Evolutionary conservation across 129 eudicot species (phyloP).

Genomic region (Calendula officinalis): DNA sequence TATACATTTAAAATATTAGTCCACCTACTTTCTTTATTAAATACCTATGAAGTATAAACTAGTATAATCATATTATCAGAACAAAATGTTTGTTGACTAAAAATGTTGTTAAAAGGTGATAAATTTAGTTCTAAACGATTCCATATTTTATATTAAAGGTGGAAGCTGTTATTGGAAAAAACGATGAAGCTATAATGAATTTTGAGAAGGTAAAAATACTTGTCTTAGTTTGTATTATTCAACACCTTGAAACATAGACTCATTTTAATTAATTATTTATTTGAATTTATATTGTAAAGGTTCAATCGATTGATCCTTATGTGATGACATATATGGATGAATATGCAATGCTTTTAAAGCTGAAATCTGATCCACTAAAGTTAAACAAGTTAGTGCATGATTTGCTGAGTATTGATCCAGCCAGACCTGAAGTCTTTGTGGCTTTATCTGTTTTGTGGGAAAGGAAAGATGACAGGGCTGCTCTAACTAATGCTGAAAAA

Average conservation of each 20-base stretch:
- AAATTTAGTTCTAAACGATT: constrained; percentile 13
- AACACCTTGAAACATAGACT: constrained; percentile 16
- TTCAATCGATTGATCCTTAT: constrained; percentile 86
- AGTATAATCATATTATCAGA: too few species aligned
- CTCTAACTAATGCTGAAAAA: constrained; percentile 81
- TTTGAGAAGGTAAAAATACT: constrained; percentile 73
- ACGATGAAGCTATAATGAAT: constrained; percentile 76
- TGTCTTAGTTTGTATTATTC: constrained; percentile 9
- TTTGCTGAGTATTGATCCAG: constrained; percentile 70
- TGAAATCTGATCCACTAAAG: constrained; percentile 69
- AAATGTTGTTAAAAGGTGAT: too few species aligned
- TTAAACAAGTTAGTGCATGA: constrained; percentile 90
- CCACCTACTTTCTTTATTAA: background rate
- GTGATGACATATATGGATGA: constrained; percentile 93
- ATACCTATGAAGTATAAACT: background rate
- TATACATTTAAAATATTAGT: background rate
- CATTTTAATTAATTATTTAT: background rate
- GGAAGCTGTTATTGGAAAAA: constrained; percentile 86
- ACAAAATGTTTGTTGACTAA: too few species aligned
- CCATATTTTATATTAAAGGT: constrained; percentile 51
- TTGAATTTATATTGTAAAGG: constrained; percentile 43
- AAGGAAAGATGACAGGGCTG: constrained; percentile 93
- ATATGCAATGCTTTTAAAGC: constrained; percentile 96
- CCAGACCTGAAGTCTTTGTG: constrained; percentile 95
- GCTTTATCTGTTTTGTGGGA: constrained; percentile 92